Evolutionary conservation across 1,139 yeast species (phyloP).

Genomic region (Geotrichum reessii): DNA sequence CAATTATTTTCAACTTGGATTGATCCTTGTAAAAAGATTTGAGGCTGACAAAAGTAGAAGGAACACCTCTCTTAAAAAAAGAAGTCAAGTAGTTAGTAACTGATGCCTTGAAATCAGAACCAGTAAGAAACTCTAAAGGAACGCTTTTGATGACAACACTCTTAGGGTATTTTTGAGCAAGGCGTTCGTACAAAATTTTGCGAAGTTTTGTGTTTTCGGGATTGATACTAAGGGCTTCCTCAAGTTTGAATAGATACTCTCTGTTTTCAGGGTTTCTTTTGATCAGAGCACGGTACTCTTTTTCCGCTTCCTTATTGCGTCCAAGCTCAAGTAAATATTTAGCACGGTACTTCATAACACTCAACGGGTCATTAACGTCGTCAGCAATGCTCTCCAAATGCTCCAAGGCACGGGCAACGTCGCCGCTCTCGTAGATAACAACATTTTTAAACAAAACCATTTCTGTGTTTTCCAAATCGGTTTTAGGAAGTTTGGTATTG

Average conservation of each 20-base stretch:
- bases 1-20: slow-evolving; percentile 47
- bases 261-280: slow-evolving; percentile 82
- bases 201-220: slow-evolving; percentile 29
- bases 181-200: slow-evolving; percentile 50
- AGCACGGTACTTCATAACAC: slow-evolving; percentile 64
- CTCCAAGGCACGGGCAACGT: slow-evolving; percentile 56
- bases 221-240: slow-evolving; percentile 48
- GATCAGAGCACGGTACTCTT: slow-evolving; percentile 61
- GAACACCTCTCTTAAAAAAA: slow-evolving; percentile 75
- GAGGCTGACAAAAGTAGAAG: slow-evolving; percentile 81
- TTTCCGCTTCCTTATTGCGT: slow-evolving; percentile 54
- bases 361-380: slow-evolving; percentile 56
- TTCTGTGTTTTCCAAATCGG: slow-evolving; percentile 77
- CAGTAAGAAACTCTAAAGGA: slow-evolving; percentile 69
- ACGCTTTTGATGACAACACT: slow-evolving; percentile 75
- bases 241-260: slow-evolving; percentile 60
- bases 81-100: slow-evolving; percentile 50
- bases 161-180: slow-evolving; percentile 68
- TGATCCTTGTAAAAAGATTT: slow-evolving; percentile 65
- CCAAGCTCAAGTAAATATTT: slow-evolving; percentile 47
- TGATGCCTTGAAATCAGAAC: slow-evolving; percentile 46
- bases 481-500: slow-evolving; percentile 31
- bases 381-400: slow-evolving; percentile 50
- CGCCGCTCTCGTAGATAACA: slow-evolving; percentile 59
- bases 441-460: slow-evolving; percentile 67